A percentile compares a stretch with the other conserved stretches of the same genome.
phyloP scores from a whole-genome alignment of 2,329 filamentous ascomycete species.

The Eurotiales sp. region DNA sequence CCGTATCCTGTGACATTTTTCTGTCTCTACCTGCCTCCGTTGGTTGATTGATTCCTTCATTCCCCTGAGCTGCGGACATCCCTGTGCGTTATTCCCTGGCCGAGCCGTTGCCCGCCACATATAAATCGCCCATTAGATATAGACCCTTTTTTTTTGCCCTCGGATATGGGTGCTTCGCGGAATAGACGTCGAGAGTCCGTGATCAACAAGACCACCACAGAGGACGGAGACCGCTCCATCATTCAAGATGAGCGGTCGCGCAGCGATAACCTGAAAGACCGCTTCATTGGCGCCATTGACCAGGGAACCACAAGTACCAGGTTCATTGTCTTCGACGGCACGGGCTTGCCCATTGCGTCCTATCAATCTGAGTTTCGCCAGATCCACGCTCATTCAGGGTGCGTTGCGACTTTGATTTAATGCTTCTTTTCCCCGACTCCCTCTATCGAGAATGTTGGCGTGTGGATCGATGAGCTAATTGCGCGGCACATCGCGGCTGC shows the following conservation, averaged over 20 bases:
- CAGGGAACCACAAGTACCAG: slow-evolving; percentile 86
- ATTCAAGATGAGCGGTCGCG: slow-evolving; percentile 31
- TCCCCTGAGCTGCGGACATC: no score
- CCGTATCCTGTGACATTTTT: no score
- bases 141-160: background rate
- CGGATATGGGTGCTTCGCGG: slow-evolving; percentile 14
- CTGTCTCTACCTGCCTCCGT: no score
- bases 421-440: no score
- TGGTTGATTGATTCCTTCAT: no score
- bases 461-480: background rate
- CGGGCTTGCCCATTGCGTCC: slow-evolving; percentile 71
- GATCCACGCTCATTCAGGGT: slow-evolving; percentile 81
- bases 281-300: slow-evolving; percentile 81
- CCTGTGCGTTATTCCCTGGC: background rate
- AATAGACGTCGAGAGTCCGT: slow-evolving; percentile 20
- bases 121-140: background rate
- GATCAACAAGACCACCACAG: slow-evolving; percentile 26
- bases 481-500: slow-evolving; percentile 11
- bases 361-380: slow-evolving; percentile 87
- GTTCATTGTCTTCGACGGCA: slow-evolving; percentile 83
- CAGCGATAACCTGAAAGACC: slow-evolving; percentile 31
- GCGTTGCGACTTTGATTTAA: slow-evolving; percentile 33
- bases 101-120: slow-evolving; percentile 2
- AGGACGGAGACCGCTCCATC: slow-evolving; percentile 34
- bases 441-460: no score